phyloP scores from a whole-genome alignment of 306 rosid species.

The Fagus crenata region DNA sequence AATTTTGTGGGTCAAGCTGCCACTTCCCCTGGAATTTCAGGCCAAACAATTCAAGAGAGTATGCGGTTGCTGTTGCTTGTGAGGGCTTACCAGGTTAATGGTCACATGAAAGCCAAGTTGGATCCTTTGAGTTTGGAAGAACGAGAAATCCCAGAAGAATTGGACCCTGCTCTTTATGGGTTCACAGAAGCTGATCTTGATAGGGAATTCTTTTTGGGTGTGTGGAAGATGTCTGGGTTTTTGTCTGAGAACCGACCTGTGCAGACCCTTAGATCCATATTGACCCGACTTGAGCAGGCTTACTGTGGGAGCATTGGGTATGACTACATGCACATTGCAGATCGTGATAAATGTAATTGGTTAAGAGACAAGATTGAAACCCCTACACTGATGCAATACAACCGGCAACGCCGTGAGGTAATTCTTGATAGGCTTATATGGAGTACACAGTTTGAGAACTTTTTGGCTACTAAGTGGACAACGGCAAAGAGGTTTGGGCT shows the following conservation, averaged over 20 bases:
- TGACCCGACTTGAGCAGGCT: constrained; percentile 95
- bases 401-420: constrained; percentile 76
- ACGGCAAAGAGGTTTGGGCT: constrained; percentile 93
- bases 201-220: constrained; percentile 93
- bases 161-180: constrained; percentile 88
- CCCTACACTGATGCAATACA: constrained; percentile 62
- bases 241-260: constrained; percentile 95
- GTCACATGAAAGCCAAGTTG: constrained; percentile 87
- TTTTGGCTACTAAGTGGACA: constrained; percentile 95
- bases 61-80: constrained; percentile 86
- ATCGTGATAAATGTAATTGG: constrained; percentile 86
- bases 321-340: constrained; percentile 95
- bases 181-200: constrained; percentile 95
- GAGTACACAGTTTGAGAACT: constrained; percentile 88
- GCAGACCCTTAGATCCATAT: constrained; percentile 84
- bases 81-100: constrained; percentile 95
- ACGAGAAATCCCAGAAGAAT: constrained; percentile 64
- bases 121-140: constrained; percentile 79
- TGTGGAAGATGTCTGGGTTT: constrained; percentile 95
- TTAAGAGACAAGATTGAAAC: constrained; percentile 90
- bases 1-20: constrained; percentile 89
- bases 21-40: constrained; percentile 88
- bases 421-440: constrained; percentile 90
- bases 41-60: constrained; percentile 97
- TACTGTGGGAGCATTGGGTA: constrained; percentile 92